These are phyloP conservation scores for Exsudoporus frostii DNA, from an alignment of 768 basidiomycete genomes.

Conservation along the genomic window DNA sequence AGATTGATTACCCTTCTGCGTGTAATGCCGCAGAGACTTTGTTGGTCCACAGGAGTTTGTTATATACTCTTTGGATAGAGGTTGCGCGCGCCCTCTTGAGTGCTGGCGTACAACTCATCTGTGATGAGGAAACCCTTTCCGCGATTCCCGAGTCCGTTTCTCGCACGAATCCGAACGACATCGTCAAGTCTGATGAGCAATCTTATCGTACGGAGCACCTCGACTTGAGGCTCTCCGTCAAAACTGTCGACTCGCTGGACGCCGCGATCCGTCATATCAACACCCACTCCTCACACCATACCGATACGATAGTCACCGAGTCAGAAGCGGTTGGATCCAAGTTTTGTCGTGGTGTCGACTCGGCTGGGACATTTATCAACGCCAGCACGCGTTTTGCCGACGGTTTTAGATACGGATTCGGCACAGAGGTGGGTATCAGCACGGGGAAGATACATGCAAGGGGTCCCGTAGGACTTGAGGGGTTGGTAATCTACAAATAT, in stretches of 20 bases:
- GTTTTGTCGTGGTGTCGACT: constrained; percentile 88
- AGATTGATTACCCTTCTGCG: constrained; percentile 94
- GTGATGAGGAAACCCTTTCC: constrained; percentile 63
- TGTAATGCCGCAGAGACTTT: constrained; percentile 93
- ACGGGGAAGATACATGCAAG: constrained; percentile 96
- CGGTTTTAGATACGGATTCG: constrained; percentile 95
- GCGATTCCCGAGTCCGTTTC: constrained; percentile 46
- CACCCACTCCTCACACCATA: constrained; percentile 90
- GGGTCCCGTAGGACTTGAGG: constrained; percentile 93
- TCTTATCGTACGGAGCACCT: constrained; percentile 90
- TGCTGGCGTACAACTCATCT: constrained; percentile 72
- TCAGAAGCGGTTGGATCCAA: constrained; percentile 55
- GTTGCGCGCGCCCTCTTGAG: constrained; percentile 72
- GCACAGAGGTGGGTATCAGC: constrained; percentile 96
- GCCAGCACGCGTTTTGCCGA: constrained; percentile 96
- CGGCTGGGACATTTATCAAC: constrained; percentile 90
- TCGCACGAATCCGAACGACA: constrained; percentile 37
- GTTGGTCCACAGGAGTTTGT: constrained; percentile 71
- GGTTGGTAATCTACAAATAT: constrained; percentile 95
- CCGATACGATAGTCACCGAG: constrained; percentile 90
- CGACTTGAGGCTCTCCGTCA: constrained; percentile 78
- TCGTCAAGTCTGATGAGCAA: constrained; percentile 53
- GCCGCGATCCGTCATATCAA: constrained; percentile 89
- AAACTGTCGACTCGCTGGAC: constrained; percentile 64
- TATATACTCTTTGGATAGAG: constrained; percentile 74